Evolutionary conservation across 352 stramenopile genomes (phyloP).

Genomic region (Pythium plurisporium): DNA sequence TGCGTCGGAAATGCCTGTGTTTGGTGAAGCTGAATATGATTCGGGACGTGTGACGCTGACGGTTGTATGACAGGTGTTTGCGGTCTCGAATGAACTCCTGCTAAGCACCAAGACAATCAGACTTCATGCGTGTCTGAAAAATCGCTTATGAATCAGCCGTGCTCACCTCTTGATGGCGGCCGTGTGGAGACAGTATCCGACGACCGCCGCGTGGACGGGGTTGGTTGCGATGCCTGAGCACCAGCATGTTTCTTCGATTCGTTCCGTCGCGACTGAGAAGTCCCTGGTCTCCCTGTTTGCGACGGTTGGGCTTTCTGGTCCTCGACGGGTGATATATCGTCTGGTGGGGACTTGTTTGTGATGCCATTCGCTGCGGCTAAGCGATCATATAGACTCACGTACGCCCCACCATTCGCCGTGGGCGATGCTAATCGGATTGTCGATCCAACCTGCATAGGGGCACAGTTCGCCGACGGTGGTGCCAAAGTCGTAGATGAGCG

Average conservation of each 20-base stretch:
- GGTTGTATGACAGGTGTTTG: slow-evolving; percentile 1
- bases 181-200: not conserved
- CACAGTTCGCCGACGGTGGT: not conserved
- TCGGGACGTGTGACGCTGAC: not conserved
- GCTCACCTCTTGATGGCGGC: slow-evolving; percentile 11
- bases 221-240: not conserved
- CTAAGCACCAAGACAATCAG: not conserved
- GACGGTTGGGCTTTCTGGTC: not conserved
- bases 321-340: not conserved
- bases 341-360: not conserved
- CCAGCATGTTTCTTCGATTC: not conserved
- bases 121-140: not conserved
- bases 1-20: not conserved
- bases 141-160: not conserved
- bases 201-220: not conserved
- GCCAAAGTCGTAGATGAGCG: not conserved
- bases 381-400: slow-evolving; percentile 68
- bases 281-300: not conserved
- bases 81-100: slow-evolving; percentile 3
- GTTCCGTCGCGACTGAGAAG: slow-evolving; percentile 9
- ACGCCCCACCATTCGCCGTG: slow-evolving; percentile 16
- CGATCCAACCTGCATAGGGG: not conserved
- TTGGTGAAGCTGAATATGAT: not conserved
- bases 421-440: slow-evolving; percentile 7
- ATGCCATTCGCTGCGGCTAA: slow-evolving; percentile 48